Base-by-base conservation (phyloP, 2,329 filamentous ascomycete species). In the Alternaria viburni region DNA sequence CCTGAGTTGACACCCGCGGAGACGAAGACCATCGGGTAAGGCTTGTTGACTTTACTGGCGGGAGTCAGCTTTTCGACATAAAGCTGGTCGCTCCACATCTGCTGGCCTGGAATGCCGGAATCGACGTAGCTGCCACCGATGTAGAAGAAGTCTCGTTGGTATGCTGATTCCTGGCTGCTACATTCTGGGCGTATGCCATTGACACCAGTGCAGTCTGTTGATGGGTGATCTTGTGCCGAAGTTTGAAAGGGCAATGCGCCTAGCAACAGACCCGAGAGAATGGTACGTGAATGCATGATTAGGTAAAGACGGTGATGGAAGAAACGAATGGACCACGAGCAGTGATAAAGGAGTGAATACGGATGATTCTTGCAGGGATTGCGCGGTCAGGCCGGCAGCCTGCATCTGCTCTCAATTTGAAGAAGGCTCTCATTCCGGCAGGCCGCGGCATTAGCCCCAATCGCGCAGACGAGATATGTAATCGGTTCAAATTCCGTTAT, bases 81-180 rank as follows among this genome's bases (percentile, higher is more conserved):
- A 23, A 72, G 30, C 30, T 61, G 64, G 36, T 72, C 67, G 26
- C 57, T 65, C 61, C 61, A 66, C 13, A 69, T 61, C 26, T 66
- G 68, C 30, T 70, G 61, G 43, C 70, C 66, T 9, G 66, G 65
- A 23, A 68, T 65, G 12, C 66, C 61, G n/a, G 60, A 72, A 21
- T 73, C 61, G 46, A 71, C 63, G 52, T 74, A 74, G 46, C 66
- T 51, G 54, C 71, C 70, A 15, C 72, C 71, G n/a, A 74, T 61
- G 57, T 74, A 74, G 56, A 74, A 74, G 28, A 66, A 63, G 59
- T 74, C 70, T 36, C 70, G 67, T 6, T 65, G 58, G 49, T 72
- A 68, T 15, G 63, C 61, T 19, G 65, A 67, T 67, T 74, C 72
- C 21, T 68, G 66, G 11, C 66, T 71, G 43, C 32, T 55, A 54